phyloP scores from a whole-genome alignment of 75 land plant species.

The Cupressus sempervirens region DNA sequence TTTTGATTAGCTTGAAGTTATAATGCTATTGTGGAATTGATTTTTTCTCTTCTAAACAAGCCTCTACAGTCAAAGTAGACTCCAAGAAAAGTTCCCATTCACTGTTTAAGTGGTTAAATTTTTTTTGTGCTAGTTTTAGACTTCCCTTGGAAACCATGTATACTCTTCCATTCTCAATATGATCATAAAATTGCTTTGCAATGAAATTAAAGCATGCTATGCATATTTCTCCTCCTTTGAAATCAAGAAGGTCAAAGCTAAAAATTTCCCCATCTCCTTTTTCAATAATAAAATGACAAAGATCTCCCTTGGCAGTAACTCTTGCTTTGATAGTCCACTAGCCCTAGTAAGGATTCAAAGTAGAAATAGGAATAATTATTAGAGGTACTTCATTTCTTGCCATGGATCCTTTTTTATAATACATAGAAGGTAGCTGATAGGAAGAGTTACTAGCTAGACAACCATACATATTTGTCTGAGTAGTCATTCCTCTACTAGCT shows the following conservation, averaged over 20 bases:
- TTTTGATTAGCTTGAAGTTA: conserved; percentile 73
- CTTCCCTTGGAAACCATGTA: conserved; percentile 88
- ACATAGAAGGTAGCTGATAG: conserved; percentile 73
- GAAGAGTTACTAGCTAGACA: conserved; percentile 56
- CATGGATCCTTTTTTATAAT: conserved; percentile 65
- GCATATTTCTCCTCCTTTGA: conserved; percentile 91
- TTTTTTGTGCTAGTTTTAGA: conserved; percentile 91
- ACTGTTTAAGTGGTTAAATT: conserved; percentile 86
- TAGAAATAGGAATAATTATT: conserved; percentile 76
- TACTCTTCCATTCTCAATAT: conserved; percentile 71
- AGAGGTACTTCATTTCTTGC: conserved; percentile 82
- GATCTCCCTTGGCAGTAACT: conserved; percentile 85
- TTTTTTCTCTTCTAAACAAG: conserved; percentile 72
- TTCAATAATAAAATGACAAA: conserved; percentile 87
- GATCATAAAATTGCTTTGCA: conserved; percentile 76
- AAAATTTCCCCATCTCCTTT: conserved; percentile 92
- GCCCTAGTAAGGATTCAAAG: conserved; percentile 94
- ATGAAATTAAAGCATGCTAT: conserved; percentile 89
- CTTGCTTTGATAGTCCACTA: conserved; percentile 96
- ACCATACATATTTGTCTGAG: conserved; percentile 24
- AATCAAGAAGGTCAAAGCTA: conserved; percentile 91
- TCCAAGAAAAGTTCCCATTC: conserved; percentile 95
- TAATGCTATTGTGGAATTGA: conserved; percentile 82
- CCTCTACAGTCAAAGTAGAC: conserved; percentile 63
- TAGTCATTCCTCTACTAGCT: conserved; percentile 13